Conservation (phyloP, 1,284 basidiomycete species). For the Paramarasmius palmivorus region DNA sequence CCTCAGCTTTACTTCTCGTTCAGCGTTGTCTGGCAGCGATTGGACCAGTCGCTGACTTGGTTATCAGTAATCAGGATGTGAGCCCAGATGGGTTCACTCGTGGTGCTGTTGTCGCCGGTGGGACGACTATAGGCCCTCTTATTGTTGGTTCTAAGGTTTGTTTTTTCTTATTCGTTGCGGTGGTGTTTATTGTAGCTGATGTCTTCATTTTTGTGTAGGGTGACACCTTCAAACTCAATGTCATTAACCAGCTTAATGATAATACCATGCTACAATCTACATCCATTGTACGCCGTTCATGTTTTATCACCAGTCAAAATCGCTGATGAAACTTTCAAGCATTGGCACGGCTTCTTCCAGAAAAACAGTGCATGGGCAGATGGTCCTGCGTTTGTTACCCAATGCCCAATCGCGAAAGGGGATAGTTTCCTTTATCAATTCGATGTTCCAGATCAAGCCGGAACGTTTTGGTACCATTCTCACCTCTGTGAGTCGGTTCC, state of each 20-base stretch:
- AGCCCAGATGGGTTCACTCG: background rate
- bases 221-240: conserved; percentile 24
- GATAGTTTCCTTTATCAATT: conserved; percentile 35
- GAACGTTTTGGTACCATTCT: conserved; percentile 48
- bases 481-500: conserved; percentile 33
- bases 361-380: conserved; percentile 32
- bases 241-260: conserved; percentile 21
- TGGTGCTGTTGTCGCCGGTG: conserved; percentile 7
- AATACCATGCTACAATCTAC: conserved; percentile 20
- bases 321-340: conserved; percentile 21
- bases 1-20: no score
- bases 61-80: background rate
- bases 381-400: conserved; percentile 33
- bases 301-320: background rate
- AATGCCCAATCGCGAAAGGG: conserved; percentile 41
- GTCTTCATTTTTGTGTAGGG: conserved; percentile 10
- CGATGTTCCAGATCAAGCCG: conserved; percentile 32
- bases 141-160: conserved; percentile 20
- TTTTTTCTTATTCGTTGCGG: background rate
- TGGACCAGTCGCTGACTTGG: background rate
- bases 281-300: background rate
- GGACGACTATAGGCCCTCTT: conserved; percentile 17
- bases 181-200: no score
- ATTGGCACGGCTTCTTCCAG: conserved; percentile 43
- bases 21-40: background rate